These are phyloP conservation scores for Elongisporangium anandrum DNA, from an alignment of 352 stramenopile species.

Conservation along the genomic window DNA sequence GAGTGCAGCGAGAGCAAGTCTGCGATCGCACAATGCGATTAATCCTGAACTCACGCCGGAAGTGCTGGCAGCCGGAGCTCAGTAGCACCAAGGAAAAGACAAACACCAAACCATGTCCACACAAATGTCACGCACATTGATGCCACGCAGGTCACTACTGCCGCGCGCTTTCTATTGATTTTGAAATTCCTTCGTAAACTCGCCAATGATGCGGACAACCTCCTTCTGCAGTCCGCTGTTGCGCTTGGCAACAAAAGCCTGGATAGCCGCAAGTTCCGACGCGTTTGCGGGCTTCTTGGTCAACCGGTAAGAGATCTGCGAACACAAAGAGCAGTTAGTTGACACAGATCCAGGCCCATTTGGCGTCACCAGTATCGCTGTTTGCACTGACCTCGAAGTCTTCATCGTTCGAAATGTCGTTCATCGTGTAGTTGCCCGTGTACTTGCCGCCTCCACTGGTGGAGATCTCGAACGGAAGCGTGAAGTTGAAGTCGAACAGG, in stretches of 20 bases:
- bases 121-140: neutral
- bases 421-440: constrained; percentile 69
- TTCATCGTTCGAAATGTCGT: constrained; percentile 86
- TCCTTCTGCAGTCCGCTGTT: constrained; percentile 59
- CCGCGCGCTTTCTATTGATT: constrained; percentile 40
- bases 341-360: neutral
- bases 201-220: constrained; percentile 46
- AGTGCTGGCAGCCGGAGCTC: constrained; percentile 18
- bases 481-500: constrained; percentile 86
- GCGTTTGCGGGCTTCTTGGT: constrained; percentile 43
- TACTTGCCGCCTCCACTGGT: constrained; percentile 38
- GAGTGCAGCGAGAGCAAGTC: constrained; percentile 61
- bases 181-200: constrained; percentile 65
- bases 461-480: constrained; percentile 63
- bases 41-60: constrained; percentile 39
- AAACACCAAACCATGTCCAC: neutral
- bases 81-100: neutral
- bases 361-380: neutral
- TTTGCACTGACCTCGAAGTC: constrained; percentile 67
- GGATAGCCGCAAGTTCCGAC: constrained; percentile 35
- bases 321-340: neutral
- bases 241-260: constrained; percentile 44
- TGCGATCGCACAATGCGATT: constrained; percentile 64
- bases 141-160: neutral
- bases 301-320: constrained; percentile 52